A percentile compares a stretch with the other conserved stretches of the same genome.
phyloP scores from a whole-genome alignment of 1,284 basidiomycete species.

The Melampsora larici-populina region DNA sequence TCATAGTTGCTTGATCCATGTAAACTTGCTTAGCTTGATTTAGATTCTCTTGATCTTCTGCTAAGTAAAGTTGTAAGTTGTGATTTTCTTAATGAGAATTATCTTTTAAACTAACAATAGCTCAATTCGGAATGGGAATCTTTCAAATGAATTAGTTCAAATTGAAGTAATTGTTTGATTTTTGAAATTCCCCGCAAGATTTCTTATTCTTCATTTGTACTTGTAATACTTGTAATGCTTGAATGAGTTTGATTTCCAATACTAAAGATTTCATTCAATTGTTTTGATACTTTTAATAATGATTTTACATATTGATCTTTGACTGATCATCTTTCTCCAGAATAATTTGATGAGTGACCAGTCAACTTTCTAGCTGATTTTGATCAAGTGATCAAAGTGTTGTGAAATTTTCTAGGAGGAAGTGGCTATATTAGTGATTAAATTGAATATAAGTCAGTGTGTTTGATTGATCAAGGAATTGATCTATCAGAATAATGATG shows the following conservation, averaged over 20 bases:
- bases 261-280: not conserved
- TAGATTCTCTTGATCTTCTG: conserved; percentile 22
- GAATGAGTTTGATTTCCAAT: not conserved
- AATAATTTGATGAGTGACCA: conserved; percentile 56
- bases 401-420: conserved; percentile 19
- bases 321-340: conserved; percentile 57
- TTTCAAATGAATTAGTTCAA: conserved; percentile 7
- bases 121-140: not conserved
- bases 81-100: conserved; percentile 13
- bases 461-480: no score
- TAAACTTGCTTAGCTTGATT: conserved; percentile 24
- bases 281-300: conserved; percentile 56
- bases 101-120: conserved; percentile 9
- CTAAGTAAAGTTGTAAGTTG: conserved; percentile 2
- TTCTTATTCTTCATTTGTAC: not conserved
- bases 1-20: not conserved
- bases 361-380: conserved; percentile 52
- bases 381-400: conserved; percentile 45
- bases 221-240: not conserved
- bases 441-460: no score
- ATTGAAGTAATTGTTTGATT: conserved; percentile 3
- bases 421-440: not conserved
- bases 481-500: no score
- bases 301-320: conserved; percentile 58
- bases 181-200: not conserved